phyloP scores from a whole-genome alignment of 257 asterid species.

The Scutellaria barbata region DNA sequence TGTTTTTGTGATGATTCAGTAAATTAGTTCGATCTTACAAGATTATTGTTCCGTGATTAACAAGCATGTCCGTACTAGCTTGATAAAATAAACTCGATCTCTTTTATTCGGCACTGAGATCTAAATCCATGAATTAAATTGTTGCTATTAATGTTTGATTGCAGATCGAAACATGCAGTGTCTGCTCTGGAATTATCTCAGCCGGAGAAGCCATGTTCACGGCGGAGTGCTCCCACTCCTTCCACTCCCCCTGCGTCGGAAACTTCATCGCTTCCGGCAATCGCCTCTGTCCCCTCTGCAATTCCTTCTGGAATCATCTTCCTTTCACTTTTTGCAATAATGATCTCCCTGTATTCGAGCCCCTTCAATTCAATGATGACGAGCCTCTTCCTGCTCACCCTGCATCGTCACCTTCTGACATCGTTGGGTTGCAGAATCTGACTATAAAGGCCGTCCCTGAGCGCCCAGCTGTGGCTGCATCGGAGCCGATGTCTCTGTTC shows the following conservation, averaged over 20 bases:
- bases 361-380: conserved; percentile 38
- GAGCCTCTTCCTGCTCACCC: conserved; percentile 33
- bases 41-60: no score
- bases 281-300: conserved; percentile 41
- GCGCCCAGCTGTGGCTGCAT: conserved; percentile 34
- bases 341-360: conserved; percentile 10
- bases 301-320: conserved; percentile 32
- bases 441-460: conserved; percentile 38
- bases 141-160: no score
- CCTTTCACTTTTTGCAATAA: no score
- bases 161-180: conserved; percentile 42
- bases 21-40: no score
- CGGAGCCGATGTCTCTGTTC: conserved; percentile 29
- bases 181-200: conserved; percentile 33
- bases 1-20: no score
- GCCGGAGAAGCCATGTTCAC: conserved; percentile 42
- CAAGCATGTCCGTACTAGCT: no score
- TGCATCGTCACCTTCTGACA: conserved; percentile 32
- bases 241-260: conserved; percentile 44
- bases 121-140: no score
- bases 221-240: conserved; percentile 44
- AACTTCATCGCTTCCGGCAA: conserved; percentile 21
- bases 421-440: neutral
- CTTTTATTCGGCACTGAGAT: no score
- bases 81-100: no score